Evolutionary conservation across 352 stramenopile species (phyloP).

Genomic region (Phytophthora kernoviae): DNA sequence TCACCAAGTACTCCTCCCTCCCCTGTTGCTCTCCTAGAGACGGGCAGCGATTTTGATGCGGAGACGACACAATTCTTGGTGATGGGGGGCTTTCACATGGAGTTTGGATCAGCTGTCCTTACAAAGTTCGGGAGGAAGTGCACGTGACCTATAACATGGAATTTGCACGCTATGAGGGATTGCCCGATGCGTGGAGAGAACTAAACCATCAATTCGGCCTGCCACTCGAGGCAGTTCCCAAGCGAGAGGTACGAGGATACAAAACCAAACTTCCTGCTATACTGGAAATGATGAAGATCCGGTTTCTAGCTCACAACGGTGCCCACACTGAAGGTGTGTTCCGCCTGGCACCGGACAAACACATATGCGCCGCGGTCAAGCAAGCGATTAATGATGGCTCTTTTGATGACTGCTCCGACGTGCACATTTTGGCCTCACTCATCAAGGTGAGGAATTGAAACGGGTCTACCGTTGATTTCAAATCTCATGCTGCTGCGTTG

Average conservation of each 20-base stretch:
- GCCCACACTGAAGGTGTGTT: conserved; percentile 73
- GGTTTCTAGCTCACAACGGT: conserved; percentile 55
- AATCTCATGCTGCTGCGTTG: conserved; percentile 5
- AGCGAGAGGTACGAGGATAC: conserved; percentile 64
- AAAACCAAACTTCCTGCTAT: conserved; percentile 71
- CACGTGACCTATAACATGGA: conserved; percentile 81
- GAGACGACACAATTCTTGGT: background rate
- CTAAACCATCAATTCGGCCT: conserved; percentile 83
- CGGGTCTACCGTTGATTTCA: background rate
- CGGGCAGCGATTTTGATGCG: background rate
- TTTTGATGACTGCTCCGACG: conserved; percentile 63
- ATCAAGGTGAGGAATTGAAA: conserved; percentile 66
- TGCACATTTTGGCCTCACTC: conserved; percentile 82
- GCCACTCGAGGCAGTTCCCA: conserved; percentile 61
- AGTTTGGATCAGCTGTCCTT: conserved; percentile 66
- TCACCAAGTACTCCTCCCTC: conserved; percentile 1
- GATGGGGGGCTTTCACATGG: conserved; percentile 2
- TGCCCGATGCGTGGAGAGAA: conserved; percentile 63
- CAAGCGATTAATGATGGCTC: conserved; percentile 69
- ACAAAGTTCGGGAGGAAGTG: conserved; percentile 66
- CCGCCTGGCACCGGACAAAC: conserved; percentile 72
- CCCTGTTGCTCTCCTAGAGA: conserved; percentile 24
- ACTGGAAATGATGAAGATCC: conserved; percentile 76
- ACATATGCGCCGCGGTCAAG: conserved; percentile 60
- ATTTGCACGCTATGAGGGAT: conserved; percentile 71